Base-by-base conservation (phyloP, 2,329 filamentous ascomycete species). In the Epichloe typhina region DNA sequence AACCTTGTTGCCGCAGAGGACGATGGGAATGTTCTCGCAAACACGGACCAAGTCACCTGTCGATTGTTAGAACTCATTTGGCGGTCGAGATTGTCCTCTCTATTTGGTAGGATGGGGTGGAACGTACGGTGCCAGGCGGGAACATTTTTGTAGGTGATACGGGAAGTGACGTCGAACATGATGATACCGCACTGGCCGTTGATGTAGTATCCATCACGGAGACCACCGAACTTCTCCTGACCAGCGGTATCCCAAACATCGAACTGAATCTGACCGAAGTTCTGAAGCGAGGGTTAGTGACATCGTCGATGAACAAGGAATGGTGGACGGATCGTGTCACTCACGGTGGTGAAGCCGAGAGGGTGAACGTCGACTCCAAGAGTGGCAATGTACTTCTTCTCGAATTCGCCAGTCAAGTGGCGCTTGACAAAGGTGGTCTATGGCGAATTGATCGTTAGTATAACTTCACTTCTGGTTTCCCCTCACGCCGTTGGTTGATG, bases 101-200 rank as follows among this genome's bases (percentile, higher is more conserved):
- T 23, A 8, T 2, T 17, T 15, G 7, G 7, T 49, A 6, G 6
- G 17, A 9, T 7, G 41, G n/a, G 40, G 44, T 4, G 38, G 40
- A 54, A 83, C 88, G 70, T 84, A 95, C 93, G 93, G 76, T 98
- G 93, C 93, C 93, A 98, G 86, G 97, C 97, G 76, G 93, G 93
- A 58, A 98, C 93, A 79, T 98, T 98, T 86, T 98, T 98, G 86
- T 98, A 98, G 72, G 93, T 98, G 72, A 98, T 97, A 69, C 93
- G 88, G 62, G 91, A 96, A 58, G 93, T 97, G 61, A 98, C 91
- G 73, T 98, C 91, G 73, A 98, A 98, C 91, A 98, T 98, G 84
- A 98, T 97, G 79, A 98, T 96, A 77, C 93, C 91, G 74, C 91
- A 97, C 77, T 97, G 91, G 67, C 91, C 91, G 78, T 96, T 96